phyloP scores from a whole-genome alignment of 129 eudicot species.

The Tagetes patula region DNA sequence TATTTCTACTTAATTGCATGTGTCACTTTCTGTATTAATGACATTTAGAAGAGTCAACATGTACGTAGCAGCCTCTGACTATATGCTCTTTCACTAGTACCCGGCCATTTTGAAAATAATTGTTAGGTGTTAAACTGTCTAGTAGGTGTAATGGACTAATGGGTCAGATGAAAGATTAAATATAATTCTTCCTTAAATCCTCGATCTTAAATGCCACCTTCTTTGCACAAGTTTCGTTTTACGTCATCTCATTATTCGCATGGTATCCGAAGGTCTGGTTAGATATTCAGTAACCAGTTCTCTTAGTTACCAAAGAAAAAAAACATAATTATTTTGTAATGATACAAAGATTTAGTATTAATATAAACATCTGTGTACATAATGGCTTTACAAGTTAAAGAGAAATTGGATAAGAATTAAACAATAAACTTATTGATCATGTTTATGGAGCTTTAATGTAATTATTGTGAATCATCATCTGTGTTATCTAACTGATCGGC shows the following conservation, averaged over 20 bases:
- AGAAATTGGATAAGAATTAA: background rate
- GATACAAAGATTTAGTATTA: background rate
- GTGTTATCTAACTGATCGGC: constrained; percentile 20
- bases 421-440: constrained; percentile 1
- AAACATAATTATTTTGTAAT: background rate
- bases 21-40: background rate
- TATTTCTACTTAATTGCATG: background rate
- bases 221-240: too few species aligned
- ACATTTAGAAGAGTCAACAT: background rate
- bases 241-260: background rate
- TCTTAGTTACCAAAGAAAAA: background rate
- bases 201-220: too few species aligned
- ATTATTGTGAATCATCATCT: constrained; percentile 25
- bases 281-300: background rate
- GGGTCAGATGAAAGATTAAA: background rate
- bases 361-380: background rate
- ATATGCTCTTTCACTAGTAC: background rate
- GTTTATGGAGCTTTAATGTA: background rate
- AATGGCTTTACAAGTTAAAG: constrained; percentile 9
- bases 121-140: background rate
- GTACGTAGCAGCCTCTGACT: background rate
- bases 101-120: background rate
- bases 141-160: background rate
- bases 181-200: too few species aligned
- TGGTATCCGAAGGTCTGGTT: background rate